Evolutionary conservation across 352 stramenopile genomes (phyloP).

Genomic region (Pythium grandisporangium): DNA sequence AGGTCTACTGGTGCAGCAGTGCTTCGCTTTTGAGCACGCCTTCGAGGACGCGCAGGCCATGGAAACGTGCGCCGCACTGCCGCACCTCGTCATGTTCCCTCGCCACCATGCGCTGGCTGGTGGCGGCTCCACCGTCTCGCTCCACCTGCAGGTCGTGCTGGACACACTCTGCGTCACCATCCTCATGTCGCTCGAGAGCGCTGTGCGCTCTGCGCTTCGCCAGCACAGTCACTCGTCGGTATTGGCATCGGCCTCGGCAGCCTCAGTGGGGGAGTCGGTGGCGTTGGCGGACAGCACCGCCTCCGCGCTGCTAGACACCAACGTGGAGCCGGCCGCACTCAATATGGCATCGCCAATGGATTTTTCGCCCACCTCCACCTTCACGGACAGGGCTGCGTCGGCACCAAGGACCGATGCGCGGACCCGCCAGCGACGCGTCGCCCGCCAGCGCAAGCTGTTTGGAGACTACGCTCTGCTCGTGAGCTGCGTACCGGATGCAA

Average conservation of each 20-base stretch:
- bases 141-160: conserved; percentile 74
- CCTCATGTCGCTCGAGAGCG: conserved; percentile 76
- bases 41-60: conserved; percentile 55
- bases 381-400: neutral
- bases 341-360: conserved; percentile 9
- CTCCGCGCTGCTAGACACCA: conserved; percentile 61
- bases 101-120: conserved; percentile 56
- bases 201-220: conserved; percentile 46
- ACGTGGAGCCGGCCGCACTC: conserved; percentile 42
- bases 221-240: conserved; percentile 17
- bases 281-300: conserved; percentile 27
- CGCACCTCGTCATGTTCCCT: conserved; percentile 78
- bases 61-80: conserved; percentile 42
- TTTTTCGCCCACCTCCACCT: conserved; percentile 9
- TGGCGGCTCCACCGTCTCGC: conserved; percentile 63
- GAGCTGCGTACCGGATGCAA: conserved; percentile 45
- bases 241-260: conserved; percentile 1
- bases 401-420: conserved; percentile 27
- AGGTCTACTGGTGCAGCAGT: conserved; percentile 64
- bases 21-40: conserved; percentile 77
- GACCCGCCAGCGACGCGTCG: conserved; percentile 39
- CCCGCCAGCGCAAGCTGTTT: conserved; percentile 66
- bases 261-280: neutral
- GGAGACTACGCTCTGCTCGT: conserved; percentile 73
- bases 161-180: conserved; percentile 76